Base-by-base conservation (phyloP, 1,284 basidiomycete genomes). In the Thelephora terrestris region DNA sequence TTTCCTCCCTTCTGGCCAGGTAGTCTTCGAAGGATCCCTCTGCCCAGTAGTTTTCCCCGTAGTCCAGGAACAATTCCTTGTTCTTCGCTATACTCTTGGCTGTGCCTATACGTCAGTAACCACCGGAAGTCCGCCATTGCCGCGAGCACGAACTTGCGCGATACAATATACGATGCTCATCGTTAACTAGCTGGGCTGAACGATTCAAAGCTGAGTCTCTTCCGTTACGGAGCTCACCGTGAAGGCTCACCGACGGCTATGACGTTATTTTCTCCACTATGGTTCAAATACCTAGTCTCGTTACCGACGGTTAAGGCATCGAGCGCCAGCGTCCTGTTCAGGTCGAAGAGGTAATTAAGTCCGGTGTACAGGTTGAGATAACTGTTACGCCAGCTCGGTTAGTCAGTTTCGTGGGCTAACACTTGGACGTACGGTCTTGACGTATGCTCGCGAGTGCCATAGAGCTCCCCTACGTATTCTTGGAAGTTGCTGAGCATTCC, bases 221-320 rank as follows among this genome's bases (percentile, higher is more conserved):
- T 32, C 9, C 14, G 7, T 14, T 3, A 6, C 29, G 14, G 29
- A 10, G 14, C 7, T 12, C 29, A 14, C 29, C 7, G 29, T 43
- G 39, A 54, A 80, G 79, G 62, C 50, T 53, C 54, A 0, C 78
- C 75, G 5, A 53, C 47, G 48, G 72, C 73, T 55, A 81, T 83
- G 1, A 62, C 46, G 10, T 55, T 51, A 0, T 49, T 50, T 1
- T 48, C 40, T 4, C 34, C 46, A 16, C 67, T 61, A 56, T 84
- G 79, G 53, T 85, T 79, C 43, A 83, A 71, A 54, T 75, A 84
- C 21, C 79, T 66, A 5, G 77, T 69, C 18, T 69, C 64, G 48
- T 83, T 81, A 2, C 81, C 82, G 1, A 66, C 66, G 32, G 64
- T 68, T 2, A 68, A 61, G 42, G 75, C 66, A 58, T 85, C 82